Conservation (phyloP, 1,139 yeast species). For the Pichia sp. region DNA sequence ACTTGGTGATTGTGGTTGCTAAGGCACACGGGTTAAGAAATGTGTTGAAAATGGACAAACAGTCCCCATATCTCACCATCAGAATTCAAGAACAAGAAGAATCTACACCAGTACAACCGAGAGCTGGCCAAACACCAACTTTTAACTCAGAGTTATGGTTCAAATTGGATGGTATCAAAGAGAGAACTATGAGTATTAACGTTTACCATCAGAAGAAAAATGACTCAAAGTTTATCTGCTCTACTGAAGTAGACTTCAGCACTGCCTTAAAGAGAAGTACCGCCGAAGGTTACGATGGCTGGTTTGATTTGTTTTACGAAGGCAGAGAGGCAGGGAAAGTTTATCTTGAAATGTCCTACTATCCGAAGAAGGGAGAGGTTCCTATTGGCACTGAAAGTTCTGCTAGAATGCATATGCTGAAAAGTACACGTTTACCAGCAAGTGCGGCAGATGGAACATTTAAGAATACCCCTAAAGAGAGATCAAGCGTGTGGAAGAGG, state of each 20-base stretch:
- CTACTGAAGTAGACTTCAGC: conserved; percentile 68
- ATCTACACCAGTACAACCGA: conserved; percentile 60
- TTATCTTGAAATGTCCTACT: conserved; percentile 86
- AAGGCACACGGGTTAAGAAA: conserved; percentile 72
- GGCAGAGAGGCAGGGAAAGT: conserved; percentile 82
- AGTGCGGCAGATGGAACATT: conserved; percentile 2
- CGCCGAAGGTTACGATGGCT: conserved; percentile 74
- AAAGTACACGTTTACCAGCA: not conserved
- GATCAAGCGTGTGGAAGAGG: not conserved
- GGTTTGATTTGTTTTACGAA: conserved; percentile 72
- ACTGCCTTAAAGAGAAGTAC: conserved; percentile 59
- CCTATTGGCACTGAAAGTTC: conserved; percentile 23
- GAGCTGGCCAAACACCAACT: conserved; percentile 90
- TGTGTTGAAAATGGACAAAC: conserved; percentile 75
- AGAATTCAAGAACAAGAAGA: conserved; percentile 77
- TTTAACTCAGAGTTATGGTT: conserved; percentile 80
- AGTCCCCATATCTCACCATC: conserved; percentile 78
- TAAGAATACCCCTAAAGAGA: conserved; percentile 4
- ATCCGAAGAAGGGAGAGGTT: conserved; percentile 50
- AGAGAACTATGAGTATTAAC: conserved; percentile 59
- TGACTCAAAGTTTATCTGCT: conserved; percentile 83
- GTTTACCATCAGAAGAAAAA: conserved; percentile 83
- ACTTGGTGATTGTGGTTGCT: conserved; percentile 27
- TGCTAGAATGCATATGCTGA: conserved; percentile 12
- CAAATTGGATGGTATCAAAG: conserved; percentile 53